Evolutionary conservation across 208 protist species (phyloP).

Genomic region (Trypanosoma cruzi): DNA sequence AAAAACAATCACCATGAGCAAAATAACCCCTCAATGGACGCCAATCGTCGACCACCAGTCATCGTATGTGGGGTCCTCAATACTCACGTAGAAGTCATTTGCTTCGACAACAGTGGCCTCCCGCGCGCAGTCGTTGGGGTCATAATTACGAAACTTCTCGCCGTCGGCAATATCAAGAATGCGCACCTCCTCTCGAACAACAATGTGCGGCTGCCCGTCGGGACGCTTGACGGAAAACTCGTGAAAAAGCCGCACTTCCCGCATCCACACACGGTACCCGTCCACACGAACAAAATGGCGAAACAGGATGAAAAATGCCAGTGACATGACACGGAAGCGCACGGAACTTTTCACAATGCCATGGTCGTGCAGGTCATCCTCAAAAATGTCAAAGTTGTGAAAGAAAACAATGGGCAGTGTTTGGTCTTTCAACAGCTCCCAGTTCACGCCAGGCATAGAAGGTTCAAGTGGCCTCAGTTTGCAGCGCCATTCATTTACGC

Average conservation of each 20-base stretch:
- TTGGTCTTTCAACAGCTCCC: slow-evolving; percentile 67
- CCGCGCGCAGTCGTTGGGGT: slow-evolving; percentile 38
- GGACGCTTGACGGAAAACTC: slow-evolving; percentile 51
- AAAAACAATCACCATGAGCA: slow-evolving; percentile 10
- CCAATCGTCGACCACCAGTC: slow-evolving; percentile 32
- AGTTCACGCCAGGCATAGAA: slow-evolving; percentile 63
- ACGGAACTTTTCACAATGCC: slow-evolving; percentile 65
- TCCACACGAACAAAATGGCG: slow-evolving; percentile 77
- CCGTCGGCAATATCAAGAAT: slow-evolving; percentile 33
- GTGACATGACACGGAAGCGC: slow-evolving; percentile 74
- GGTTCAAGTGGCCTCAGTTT: slow-evolving; percentile 29
- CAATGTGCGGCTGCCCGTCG: slow-evolving; percentile 49
- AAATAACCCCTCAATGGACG: slow-evolving; percentile 22
- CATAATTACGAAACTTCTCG: slow-evolving; percentile 39
- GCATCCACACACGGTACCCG: slow-evolving; percentile 55
- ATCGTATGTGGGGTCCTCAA: slow-evolving; percentile 13
- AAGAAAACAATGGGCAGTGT: slow-evolving; percentile 72
- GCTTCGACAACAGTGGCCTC: slow-evolving; percentile 28
- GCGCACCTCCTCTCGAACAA: slow-evolving; percentile 61
- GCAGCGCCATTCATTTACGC: slow-evolving; percentile 28
- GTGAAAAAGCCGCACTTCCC: slow-evolving; percentile 80
- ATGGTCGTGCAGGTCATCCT: slow-evolving; percentile 87
- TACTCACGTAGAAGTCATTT: slow-evolving; percentile 30
- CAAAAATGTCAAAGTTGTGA: slow-evolving; percentile 70
- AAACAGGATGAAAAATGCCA: slow-evolving; percentile 76